Evolutionary conservation across 176 grass and related monocot species (phyloP).

Genomic region (Triticum urartu): DNA sequence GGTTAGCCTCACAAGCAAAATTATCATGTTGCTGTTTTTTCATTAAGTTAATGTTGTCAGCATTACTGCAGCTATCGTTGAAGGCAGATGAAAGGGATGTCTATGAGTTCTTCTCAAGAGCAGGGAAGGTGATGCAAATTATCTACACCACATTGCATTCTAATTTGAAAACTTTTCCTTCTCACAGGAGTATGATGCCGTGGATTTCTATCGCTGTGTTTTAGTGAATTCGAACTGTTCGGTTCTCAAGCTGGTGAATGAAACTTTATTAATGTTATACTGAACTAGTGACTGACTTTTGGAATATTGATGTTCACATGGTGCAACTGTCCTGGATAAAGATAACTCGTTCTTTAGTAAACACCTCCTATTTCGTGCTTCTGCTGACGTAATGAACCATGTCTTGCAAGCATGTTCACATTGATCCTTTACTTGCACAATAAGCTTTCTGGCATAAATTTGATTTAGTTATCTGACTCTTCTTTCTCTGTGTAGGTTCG

Average conservation of each 20-base stretch:
- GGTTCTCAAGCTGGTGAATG: background rate
- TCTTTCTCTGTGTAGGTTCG: slow-evolving; percentile 61
- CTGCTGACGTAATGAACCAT: background rate
- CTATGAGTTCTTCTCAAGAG: slow-evolving; percentile 97
- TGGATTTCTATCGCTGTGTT: background rate
- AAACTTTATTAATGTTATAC: background rate
- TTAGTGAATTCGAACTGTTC: background rate
- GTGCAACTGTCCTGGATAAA: background rate
- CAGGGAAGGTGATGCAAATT: slow-evolving; percentile 76
- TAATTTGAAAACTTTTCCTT: background rate
- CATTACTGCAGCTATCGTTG: slow-evolving; percentile 70
- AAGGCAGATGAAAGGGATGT: slow-evolving; percentile 97
- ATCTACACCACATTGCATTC: background rate
- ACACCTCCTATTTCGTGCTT: background rate
- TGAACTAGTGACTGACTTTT: background rate
- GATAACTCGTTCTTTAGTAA: background rate
- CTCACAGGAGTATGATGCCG: background rate
- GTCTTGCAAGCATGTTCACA: background rate
- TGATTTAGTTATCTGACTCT: background rate
- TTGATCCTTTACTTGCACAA: background rate
- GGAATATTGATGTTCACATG: background rate
- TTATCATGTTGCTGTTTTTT: background rate
- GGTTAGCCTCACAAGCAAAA: slow-evolving; percentile 42
- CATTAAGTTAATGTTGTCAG: slow-evolving; percentile 30
- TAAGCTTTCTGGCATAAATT: background rate